These are phyloP conservation scores for Apiotrichum sp. DNA, from an alignment of 1,284 basidiomycete species.

Conservation along the genomic window DNA sequence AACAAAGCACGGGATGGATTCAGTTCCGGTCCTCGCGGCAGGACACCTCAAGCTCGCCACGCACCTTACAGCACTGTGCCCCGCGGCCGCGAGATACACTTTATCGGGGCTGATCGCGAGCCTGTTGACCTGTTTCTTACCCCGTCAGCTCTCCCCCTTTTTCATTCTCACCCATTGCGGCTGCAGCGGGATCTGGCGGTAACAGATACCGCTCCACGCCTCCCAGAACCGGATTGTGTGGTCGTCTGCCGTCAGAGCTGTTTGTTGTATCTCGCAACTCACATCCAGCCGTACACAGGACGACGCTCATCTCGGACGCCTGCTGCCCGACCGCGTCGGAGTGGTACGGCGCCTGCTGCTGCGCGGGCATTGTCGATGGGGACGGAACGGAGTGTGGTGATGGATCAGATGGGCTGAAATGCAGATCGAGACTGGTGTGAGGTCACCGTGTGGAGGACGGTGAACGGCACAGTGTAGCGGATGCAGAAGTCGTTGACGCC, in stretches of 20 bases:
- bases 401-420: neutral
- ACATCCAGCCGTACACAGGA: slow-evolving; percentile 53
- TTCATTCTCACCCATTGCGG: slow-evolving; percentile 48
- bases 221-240: slow-evolving; percentile 99
- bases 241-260: slow-evolving; percentile 55
- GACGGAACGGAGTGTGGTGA: neutral
- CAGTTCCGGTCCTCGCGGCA: neutral
- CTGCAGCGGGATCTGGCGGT: slow-evolving; percentile 74
- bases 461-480: no score
- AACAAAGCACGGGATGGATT: no score
- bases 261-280: slow-evolving; percentile 11
- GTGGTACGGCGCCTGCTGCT: slow-evolving; percentile 22
- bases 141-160: slow-evolving; percentile 6
- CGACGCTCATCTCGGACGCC: slow-evolving; percentile 51
- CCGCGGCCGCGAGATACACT: slow-evolving; percentile 85
- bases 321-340: slow-evolving; percentile 26
- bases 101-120: slow-evolving; percentile 97
- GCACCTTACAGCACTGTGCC: slow-evolving; percentile 78
- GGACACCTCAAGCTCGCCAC: slow-evolving; percentile 4
- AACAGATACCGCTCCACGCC: slow-evolving; percentile 99
- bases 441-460: no score
- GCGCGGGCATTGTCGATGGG: slow-evolving; percentile 2
- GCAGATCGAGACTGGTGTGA: no score
- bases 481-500: no score
- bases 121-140: slow-evolving; percentile 86